Evolutionary conservation across 495 filamentous ascomycete genomes (phyloP).

Genomic region (Podospora australis): DNA sequence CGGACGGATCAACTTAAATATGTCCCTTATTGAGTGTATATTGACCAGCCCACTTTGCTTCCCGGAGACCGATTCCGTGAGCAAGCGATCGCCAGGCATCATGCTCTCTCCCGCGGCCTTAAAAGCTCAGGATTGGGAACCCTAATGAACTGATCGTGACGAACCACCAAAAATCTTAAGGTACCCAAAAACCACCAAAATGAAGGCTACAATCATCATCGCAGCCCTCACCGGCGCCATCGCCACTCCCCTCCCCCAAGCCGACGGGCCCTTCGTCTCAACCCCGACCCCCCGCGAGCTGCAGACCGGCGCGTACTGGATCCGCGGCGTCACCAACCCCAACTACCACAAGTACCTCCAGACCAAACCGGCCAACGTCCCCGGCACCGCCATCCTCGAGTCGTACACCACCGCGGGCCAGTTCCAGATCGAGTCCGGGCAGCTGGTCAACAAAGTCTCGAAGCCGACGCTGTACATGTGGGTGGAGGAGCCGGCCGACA

Average conservation of each 20-base stretch:
- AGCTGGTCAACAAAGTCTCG: constrained; percentile 49
- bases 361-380: constrained; percentile 41
- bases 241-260: constrained; percentile 10
- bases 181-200: background rate
- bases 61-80: no score
- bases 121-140: background rate
- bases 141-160: no score
- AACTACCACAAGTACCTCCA: constrained; percentile 62
- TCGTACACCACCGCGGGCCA: constrained; percentile 53
- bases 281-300: constrained; percentile 32
- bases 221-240: constrained; percentile 15
- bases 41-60: no score
- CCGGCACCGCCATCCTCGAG: constrained; percentile 46
- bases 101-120: no score
- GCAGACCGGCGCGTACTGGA: constrained; percentile 51
- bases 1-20: no score
- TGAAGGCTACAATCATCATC: constrained; percentile 10
- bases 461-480: constrained; percentile 36
- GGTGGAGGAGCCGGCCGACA: constrained; percentile 44
- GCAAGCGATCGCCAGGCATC: background rate
- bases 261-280: constrained; percentile 7
- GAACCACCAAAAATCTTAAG: no score
- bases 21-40: no score
- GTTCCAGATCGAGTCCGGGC: constrained; percentile 50
- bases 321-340: constrained; percentile 52